Conservation (phyloP, 495 filamentous ascomycete genomes). For the Tuber umbilicatum region DNA sequence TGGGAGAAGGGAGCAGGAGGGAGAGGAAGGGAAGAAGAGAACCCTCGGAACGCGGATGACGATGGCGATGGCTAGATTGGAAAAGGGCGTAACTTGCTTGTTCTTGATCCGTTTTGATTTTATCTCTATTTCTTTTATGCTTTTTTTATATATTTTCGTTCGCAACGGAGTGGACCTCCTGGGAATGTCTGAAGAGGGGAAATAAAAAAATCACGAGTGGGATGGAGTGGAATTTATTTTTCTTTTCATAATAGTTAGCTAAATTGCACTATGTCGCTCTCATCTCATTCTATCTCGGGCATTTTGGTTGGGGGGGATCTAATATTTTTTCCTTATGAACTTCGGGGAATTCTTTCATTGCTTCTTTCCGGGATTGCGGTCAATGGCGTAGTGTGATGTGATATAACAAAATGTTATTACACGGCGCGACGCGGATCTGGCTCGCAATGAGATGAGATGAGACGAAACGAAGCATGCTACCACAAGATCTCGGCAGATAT, state of each 20-base stretch:
- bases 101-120: background rate
- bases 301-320: background rate
- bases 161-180: background rate
- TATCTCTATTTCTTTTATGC: background rate
- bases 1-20: background rate
- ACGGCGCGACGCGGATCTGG: background rate
- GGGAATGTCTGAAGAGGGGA: background rate
- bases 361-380: background rate
- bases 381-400: background rate
- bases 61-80: background rate
- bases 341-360: background rate
- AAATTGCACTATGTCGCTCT: background rate
- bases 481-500: background rate
- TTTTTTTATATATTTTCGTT: background rate
- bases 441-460: background rate
- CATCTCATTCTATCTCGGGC: constrained; percentile 10
- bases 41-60: background rate
- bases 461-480: background rate
- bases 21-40: background rate
- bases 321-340: background rate
- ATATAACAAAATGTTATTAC: background rate
- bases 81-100: constrained; percentile 1
- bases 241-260: constrained; percentile 1
- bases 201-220: constrained; percentile 7
- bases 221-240: constrained; percentile 6